These are phyloP conservation scores for Russula vinacea DNA, from an alignment of 768 basidiomycete genomes.

Conservation along the genomic window DNA sequence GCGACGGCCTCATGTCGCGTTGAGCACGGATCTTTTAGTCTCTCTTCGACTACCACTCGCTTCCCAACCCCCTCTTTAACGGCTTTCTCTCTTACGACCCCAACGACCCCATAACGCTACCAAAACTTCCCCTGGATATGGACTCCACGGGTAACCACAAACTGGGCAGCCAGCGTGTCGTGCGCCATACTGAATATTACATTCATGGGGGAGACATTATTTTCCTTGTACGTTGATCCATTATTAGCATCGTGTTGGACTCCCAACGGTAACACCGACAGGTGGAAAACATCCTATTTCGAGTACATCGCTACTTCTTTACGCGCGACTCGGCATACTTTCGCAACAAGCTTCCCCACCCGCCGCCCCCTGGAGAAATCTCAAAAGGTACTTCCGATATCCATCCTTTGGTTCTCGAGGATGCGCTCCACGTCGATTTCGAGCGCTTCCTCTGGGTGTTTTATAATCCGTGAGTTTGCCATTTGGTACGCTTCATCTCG, in stretches of 20 bases:
- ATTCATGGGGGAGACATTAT: conserved; percentile 31
- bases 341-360: conserved; percentile 32
- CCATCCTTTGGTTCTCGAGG: conserved; percentile 39
- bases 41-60: conserved; percentile 10
- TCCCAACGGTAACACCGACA: conserved; percentile 31
- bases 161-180: conserved; percentile 32
- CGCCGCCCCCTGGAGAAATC: conserved; percentile 28
- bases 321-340: conserved; percentile 50
- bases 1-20: conserved; percentile 21
- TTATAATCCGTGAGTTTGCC: conserved; percentile 54
- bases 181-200: conserved; percentile 31
- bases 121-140: conserved; percentile 9
- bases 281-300: conserved; percentile 58
- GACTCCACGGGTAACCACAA: conserved; percentile 5
- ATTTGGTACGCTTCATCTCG: background rate
- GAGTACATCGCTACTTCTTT: conserved; percentile 63
- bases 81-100: conserved; percentile 5
- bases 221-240: conserved; percentile 28
- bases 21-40: conserved; percentile 12
- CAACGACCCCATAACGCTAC: conserved; percentile 7
- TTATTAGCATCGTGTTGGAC: background rate
- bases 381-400: conserved; percentile 34
- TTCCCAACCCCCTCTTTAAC: background rate
- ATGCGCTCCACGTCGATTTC: conserved; percentile 48
- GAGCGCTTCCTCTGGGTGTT: conserved; percentile 59